Conservation (phyloP, 495 filamentous ascomycete species). For the Cairneyella variabilis region DNA sequence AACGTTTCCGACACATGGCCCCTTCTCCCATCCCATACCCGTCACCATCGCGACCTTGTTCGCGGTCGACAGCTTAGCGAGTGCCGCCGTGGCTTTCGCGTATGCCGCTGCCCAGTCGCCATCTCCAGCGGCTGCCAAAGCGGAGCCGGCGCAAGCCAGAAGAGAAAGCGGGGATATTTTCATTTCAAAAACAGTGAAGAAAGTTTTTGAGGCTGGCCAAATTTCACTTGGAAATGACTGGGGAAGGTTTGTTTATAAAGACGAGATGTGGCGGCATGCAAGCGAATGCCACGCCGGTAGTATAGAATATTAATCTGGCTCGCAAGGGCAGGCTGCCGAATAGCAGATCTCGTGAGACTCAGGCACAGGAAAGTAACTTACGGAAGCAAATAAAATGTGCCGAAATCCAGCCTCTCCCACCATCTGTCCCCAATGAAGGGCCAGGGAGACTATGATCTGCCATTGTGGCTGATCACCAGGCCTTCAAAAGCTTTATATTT, state of each 20-base stretch:
- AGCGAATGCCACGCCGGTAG: neutral
- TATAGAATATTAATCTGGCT: neutral
- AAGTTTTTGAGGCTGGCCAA: neutral
- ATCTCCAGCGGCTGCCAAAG: constrained; percentile 13
- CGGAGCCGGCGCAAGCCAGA: constrained; percentile 13
- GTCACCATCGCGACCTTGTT: constrained; percentile 63
- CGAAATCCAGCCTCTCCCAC: neutral
- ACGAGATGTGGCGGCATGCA: neutral
- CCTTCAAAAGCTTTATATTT: neutral
- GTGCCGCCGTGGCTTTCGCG: constrained; percentile 48
- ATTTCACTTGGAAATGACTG: no score
- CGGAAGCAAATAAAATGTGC: no score
- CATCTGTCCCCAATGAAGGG: no score
- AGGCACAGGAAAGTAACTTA: no score
- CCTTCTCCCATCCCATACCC: constrained; percentile 60
- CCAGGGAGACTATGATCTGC: no score
- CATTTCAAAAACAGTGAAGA: constrained; percentile 11
- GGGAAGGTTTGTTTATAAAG: neutral
- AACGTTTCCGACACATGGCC: constrained; percentile 66
- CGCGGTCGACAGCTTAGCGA: constrained; percentile 49
- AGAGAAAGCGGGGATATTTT: neutral
- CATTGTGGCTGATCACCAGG: constrained; percentile 7
- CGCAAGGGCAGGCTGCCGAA: neutral
- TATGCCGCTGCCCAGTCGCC: constrained; percentile 51
- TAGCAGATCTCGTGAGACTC: neutral